Evolutionary conservation across 2,329 filamentous ascomycete genomes (phyloP), one percentile per base, ranked within the genome.

Genomic region (Hypoxylon sp.): DNA sequence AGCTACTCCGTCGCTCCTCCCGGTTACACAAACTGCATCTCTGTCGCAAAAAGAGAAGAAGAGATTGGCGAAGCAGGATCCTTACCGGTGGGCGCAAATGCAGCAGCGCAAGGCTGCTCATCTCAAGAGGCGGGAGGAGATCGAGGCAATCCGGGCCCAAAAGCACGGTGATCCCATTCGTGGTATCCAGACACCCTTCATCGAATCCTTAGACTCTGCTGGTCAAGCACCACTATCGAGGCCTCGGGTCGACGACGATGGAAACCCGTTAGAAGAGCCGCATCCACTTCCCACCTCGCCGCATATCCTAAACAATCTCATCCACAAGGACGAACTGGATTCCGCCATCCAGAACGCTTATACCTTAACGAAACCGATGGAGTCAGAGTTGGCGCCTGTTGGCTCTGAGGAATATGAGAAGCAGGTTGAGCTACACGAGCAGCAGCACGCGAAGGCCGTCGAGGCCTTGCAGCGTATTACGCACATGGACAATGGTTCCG

Each of bases 61-160:
- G 78, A 86, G 88, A 67, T 85, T 87, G 70, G 87, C 87, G 66
- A 90, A 91, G 78, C 88, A 89, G 77, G 94, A 98, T 75, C 94
- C 94, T 0, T 98, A 97, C 78, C 86, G 91, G 66, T 88, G 92
- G 81, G 91, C 91, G 2, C 93, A 97, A 80, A 90, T 93, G 33
- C 88, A 92, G 75, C 93, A 94, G 78, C 91, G 93, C 69, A 97
- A 95, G 81, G 89, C 91, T 10, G 93, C 92, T 72, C 97, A 97
- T 78, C 79, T 95, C 50, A 88, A 91, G 76, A 90, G 93, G 57
- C 93, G 91, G 75, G 85, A 88, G 69, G 89, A 90, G 70, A 86
- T 98, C 61, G 80, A 88, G 67, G 83, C 88, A 71, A 84, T 90
- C 77, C 89, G 93, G 66, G 84, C 88, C 65, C 85, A 85, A 51